Conservation (phyloP, 768 basidiomycete species). For the Ramaria sp. region DNA sequence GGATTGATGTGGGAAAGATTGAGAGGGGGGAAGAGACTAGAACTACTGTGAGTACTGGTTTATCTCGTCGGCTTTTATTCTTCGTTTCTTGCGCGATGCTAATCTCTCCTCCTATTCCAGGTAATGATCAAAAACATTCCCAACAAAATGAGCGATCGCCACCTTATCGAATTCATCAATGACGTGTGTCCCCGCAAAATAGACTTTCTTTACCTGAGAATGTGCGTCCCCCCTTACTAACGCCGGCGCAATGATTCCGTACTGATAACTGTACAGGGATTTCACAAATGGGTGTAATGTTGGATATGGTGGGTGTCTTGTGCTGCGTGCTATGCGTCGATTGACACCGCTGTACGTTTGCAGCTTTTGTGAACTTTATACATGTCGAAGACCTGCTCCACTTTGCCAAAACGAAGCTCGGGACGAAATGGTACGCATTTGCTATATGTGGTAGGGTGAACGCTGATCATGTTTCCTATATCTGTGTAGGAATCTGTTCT, state of each 20-base stretch:
- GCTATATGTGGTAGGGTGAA: neutral
- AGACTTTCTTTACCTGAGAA: slow-evolving; percentile 81
- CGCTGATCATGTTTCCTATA: neutral
- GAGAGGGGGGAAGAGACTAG: slow-evolving; percentile 70
- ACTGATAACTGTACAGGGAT: neutral
- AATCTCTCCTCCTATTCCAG: slow-evolving; percentile 23
- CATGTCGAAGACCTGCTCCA: slow-evolving; percentile 60
- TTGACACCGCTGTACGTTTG: slow-evolving; percentile 44
- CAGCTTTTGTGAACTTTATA: slow-evolving; percentile 89
- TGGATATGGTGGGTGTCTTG: slow-evolving; percentile 15
- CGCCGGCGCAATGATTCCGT: neutral
- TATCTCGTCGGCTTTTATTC: neutral
- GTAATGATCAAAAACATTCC: slow-evolving; percentile 91
- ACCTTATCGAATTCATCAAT: slow-evolving; percentile 54
- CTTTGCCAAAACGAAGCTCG: slow-evolving; percentile 65
- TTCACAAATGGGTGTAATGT: slow-evolving; percentile 20
- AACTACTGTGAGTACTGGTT: slow-evolving; percentile 24
- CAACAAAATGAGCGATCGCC: slow-evolving; percentile 79
- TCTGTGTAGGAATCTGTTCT: slow-evolving; percentile 72
- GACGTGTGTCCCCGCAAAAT: slow-evolving; percentile 66
- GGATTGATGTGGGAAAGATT: slow-evolving; percentile 58
- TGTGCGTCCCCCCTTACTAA: slow-evolving; percentile 49
- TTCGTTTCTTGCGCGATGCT: neutral
- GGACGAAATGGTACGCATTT: slow-evolving; percentile 62
- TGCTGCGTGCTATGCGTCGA: slow-evolving; percentile 3